phyloP scores from a whole-genome alignment of 2,329 filamentous ascomycete species.

The Cercospora berteroae region DNA sequence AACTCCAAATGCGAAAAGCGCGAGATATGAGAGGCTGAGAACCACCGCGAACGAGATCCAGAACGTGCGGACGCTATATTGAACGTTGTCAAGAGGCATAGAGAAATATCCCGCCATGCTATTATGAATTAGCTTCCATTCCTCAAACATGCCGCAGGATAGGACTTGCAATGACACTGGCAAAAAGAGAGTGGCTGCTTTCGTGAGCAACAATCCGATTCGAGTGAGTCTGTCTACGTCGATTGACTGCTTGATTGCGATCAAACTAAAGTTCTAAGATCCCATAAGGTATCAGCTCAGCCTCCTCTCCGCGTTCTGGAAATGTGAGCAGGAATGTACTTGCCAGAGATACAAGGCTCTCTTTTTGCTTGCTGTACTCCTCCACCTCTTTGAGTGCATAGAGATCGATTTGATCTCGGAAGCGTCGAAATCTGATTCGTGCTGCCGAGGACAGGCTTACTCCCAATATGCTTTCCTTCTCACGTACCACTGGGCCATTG shows the following conservation, averaged over 20 bases:
- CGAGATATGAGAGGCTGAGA: conserved; percentile 57
- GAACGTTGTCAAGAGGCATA: conserved; percentile 59
- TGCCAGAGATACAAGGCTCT: conserved; percentile 66
- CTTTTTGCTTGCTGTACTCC: conserved; percentile 67
- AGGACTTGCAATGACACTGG: conserved; percentile 53
- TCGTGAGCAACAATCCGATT: conserved; percentile 69
- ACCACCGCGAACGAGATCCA: conserved; percentile 68
- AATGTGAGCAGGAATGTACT: conserved; percentile 27
- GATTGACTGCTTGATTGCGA: conserved; percentile 70
- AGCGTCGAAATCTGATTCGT: conserved; percentile 57
- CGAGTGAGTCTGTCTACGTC: conserved; percentile 69
- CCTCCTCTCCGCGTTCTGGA: background rate
- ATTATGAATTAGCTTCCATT: conserved; percentile 43
- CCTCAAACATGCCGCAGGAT: background rate
- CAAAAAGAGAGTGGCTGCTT: conserved; percentile 72
- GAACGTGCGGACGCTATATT: conserved; percentile 60
- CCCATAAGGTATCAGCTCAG: conserved; percentile 9
- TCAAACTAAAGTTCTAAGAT: conserved; percentile 71
- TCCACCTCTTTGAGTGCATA: conserved; percentile 62
- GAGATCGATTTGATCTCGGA: conserved; percentile 59
- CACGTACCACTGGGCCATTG: conserved; percentile 21
- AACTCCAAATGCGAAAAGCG: conserved; percentile 58
- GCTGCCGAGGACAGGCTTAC: conserved; percentile 51
- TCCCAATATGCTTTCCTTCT: conserved; percentile 43
- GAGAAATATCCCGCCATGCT: conserved; percentile 71